Evolutionary conservation across 345 rosid genomes (phyloP), one percentile per base, ranked within the genome.

Genomic region (Citrus reticulata): DNA sequence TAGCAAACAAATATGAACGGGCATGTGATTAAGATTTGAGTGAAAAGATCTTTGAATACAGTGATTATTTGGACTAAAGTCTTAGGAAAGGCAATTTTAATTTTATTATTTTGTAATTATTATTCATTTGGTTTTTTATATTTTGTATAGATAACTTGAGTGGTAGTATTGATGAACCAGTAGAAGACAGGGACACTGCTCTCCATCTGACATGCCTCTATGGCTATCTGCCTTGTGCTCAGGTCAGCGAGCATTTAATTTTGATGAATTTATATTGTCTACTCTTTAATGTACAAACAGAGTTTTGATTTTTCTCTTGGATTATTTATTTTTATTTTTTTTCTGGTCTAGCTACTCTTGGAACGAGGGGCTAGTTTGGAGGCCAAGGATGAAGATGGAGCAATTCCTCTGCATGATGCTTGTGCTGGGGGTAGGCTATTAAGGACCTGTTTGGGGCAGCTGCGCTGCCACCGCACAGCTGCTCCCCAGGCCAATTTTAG

Each of bases 321-420:
- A 34, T 58, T 40, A 40, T 40, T 40, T 40, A 9, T 40, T 37
- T 13, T 46, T 13, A 20, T 24, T 72, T 10, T 22, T 13, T 32
- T 65, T 20, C 69, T 2, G 17, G 16, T 82, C 42, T 85, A 94
- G 98, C 86, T 96, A 46, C 98, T 96, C 60, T 24, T 92, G 81
- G 98, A 90, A 72, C 89, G 95, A 87, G 99, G 98, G 40, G 98
- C 98, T 80, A 76, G 85, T 80, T 72, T 96, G 77, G 99, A 96
- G 83, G 87, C 88, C 32, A 89, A 83, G 86, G 99, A 96, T 80
- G 98, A 92, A 85, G 98, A 96, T 16, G 99, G 97, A 57, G 98
- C 97, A 1, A 78, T 96, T 83, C 98, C 99, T 80, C 75, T 96
- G 70, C 99, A 96, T 74, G 99, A 93, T 90, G 97, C 97, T 69